Conservation (phyloP, 441 rosid species). For the Gossypium schwendimanii region DNA sequence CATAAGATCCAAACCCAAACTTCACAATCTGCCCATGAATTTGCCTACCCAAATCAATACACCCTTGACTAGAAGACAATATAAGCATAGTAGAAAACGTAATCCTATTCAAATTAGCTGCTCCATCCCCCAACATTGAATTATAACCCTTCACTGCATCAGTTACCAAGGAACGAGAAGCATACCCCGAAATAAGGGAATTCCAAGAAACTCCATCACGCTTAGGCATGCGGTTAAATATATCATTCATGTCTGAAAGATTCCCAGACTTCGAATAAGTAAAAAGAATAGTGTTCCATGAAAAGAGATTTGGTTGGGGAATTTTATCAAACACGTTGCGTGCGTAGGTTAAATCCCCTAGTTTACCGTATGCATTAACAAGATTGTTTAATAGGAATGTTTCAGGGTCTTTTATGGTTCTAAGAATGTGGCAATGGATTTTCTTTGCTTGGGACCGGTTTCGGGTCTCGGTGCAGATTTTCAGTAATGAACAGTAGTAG, state of each 20-base stretch:
- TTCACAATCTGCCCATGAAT: constrained; percentile 67
- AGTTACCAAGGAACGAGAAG: constrained; percentile 30
- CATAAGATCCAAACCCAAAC: constrained; percentile 61
- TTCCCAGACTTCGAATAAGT: constrained; percentile 65
- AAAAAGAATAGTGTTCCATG: constrained; percentile 81
- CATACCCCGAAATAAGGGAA: constrained; percentile 66
- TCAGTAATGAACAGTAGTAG: constrained; percentile 49
- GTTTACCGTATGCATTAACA: constrained; percentile 28
- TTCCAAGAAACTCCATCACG: constrained; percentile 81
- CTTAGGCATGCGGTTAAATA: constrained; percentile 47
- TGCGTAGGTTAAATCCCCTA: constrained; percentile 46
- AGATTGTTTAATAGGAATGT: constrained; percentile 54
- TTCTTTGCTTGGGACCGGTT: constrained; percentile 42
- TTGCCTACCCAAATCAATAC: constrained; percentile 53
- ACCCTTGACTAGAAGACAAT: constrained; percentile 42
- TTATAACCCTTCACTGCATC: constrained; percentile 55
- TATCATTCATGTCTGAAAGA: constrained; percentile 40
- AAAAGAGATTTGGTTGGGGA: constrained; percentile 49
- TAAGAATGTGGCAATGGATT: constrained; percentile 57
- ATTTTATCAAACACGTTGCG: constrained; percentile 59
- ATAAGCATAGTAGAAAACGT: constrained; percentile 68
- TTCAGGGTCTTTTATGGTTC: constrained; percentile 43
- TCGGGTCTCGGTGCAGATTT: constrained; percentile 47
- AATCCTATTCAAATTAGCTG: constrained; percentile 54
- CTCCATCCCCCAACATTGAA: constrained; percentile 55